Percentiles rank a stretch among this genome's conserved stretches.
phyloP scores from a whole-genome alignment of 2,329 filamentous ascomycete species.

The Penicillium paneum region DNA sequence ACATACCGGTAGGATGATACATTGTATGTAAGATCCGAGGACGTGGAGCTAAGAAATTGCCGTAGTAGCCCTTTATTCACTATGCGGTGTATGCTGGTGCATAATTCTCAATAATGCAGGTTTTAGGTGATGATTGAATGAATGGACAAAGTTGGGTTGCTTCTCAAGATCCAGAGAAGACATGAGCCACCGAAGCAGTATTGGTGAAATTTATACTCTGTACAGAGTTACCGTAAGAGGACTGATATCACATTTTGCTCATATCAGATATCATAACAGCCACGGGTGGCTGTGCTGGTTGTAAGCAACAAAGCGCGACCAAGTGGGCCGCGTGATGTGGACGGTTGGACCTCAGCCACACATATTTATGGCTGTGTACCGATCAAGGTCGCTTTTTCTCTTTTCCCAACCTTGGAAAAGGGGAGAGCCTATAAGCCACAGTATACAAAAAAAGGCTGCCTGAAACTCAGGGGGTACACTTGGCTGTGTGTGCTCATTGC shows the following conservation, averaged over 20 bases:
- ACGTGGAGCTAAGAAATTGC: neutral
- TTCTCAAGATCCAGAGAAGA: neutral
- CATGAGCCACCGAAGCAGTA: neutral
- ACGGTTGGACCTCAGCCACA: conserved; percentile 3
- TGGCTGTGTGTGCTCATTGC: neutral
- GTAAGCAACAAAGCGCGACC: neutral
- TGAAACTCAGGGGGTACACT: conserved; percentile 10
- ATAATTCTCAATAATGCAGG: neutral
- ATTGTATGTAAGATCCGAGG: neutral
- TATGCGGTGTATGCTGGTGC: neutral
- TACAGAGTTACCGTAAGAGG: neutral
- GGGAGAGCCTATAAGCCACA: neutral
- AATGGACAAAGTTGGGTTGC: neutral
- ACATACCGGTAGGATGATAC: neutral
- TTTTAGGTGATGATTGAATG: neutral
- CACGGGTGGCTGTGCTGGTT: conserved; percentile 3
- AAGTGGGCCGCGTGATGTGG: conserved; percentile 2
- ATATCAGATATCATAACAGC: conserved; percentile 7
- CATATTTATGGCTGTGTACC: conserved; percentile 2
- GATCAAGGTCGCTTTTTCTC: neutral
- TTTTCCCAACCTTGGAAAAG: neutral
- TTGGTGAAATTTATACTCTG: neutral
- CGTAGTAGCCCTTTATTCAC: neutral
- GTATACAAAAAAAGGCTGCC: neutral
- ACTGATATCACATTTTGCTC: neutral